Evolutionary conservation across 768 basidiomycete genomes (phyloP).

Genomic region (Cystobasidium ongulense): DNA sequence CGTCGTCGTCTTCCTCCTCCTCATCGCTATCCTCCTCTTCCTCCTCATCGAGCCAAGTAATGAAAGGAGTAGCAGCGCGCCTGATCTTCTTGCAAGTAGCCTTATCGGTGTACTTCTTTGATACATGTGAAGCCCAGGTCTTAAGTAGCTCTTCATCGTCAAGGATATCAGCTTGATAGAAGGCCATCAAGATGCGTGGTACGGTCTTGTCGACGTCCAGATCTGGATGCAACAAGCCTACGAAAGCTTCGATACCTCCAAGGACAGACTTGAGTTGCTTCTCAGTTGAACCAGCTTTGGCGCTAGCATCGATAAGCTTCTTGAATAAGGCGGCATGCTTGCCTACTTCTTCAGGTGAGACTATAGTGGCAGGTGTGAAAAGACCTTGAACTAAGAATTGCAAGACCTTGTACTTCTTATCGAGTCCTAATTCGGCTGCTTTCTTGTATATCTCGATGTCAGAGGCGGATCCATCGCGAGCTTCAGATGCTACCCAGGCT

Average conservation of each 20-base stretch:
- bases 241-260: constrained; percentile 81
- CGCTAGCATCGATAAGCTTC: constrained; percentile 53
- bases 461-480: constrained; percentile 48
- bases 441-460: constrained; percentile 72
- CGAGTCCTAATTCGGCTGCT: constrained; percentile 80
- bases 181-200: constrained; percentile 85
- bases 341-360: constrained; percentile 46
- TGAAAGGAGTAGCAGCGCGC: constrained; percentile 88
- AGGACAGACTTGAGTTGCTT: constrained; percentile 91
- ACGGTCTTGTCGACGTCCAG: constrained; percentile 55
- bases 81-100: constrained; percentile 91
- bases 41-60: constrained; percentile 88
- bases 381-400: constrained; percentile 73
- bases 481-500: constrained; percentile 59
- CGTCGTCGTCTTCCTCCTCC: constrained; percentile 15
- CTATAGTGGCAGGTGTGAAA: constrained; percentile 64
- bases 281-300: constrained; percentile 71
- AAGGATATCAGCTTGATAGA: constrained; percentile 85
- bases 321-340: constrained; percentile 61
- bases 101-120: constrained; percentile 57
- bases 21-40: constrained; percentile 47
- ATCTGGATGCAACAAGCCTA: constrained; percentile 66
- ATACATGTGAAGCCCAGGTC: constrained; percentile 34
- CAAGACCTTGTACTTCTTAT: constrained; percentile 87
- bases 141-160: constrained; percentile 82